A percentile compares a stretch with the other conserved stretches of the same genome.
Conservation (phyloP, 1,284 basidiomycete species). For the Rhodotorula sp. region DNA sequence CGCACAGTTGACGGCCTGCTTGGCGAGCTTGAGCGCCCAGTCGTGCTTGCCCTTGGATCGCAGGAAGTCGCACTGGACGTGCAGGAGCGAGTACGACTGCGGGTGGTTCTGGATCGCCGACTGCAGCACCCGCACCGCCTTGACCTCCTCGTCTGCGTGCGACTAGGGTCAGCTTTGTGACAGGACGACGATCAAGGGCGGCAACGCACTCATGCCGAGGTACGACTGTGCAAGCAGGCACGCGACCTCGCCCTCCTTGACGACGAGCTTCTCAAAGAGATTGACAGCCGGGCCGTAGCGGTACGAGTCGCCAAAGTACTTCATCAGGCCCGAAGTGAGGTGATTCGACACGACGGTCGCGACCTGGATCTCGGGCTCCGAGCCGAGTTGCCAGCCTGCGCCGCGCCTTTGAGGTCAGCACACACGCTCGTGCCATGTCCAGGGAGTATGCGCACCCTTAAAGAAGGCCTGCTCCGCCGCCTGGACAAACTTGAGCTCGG, state of each 20-base stretch:
- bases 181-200: not conserved
- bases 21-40: constrained; percentile 90
- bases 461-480: constrained; percentile 87
- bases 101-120: constrained; percentile 79
- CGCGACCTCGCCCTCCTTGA: constrained; percentile 84
- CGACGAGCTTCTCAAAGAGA: constrained; percentile 86
- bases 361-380: constrained; percentile 97
- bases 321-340: constrained; percentile 89
- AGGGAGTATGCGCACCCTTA: constrained; percentile 64
- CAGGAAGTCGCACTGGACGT: constrained; percentile 92
- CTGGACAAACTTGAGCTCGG: constrained; percentile 85
- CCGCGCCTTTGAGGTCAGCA: not conserved
- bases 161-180: not conserved
- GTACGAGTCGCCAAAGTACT: constrained; percentile 93
- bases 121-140: constrained; percentile 92
- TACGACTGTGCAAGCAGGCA: constrained; percentile 86
- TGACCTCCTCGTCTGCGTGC: constrained; percentile 86
- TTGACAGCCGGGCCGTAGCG: constrained; percentile 81
- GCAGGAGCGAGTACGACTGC: constrained; percentile 89
- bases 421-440: not conserved
- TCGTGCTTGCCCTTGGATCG: constrained; percentile 76
- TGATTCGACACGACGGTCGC: constrained; percentile 98
- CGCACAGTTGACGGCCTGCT: constrained; percentile 92
- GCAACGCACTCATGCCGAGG: constrained; percentile 90
- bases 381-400: constrained; percentile 94